Base-by-base conservation (phyloP, 805 yeast species). In the Ogataea dorogensis region DNA sequence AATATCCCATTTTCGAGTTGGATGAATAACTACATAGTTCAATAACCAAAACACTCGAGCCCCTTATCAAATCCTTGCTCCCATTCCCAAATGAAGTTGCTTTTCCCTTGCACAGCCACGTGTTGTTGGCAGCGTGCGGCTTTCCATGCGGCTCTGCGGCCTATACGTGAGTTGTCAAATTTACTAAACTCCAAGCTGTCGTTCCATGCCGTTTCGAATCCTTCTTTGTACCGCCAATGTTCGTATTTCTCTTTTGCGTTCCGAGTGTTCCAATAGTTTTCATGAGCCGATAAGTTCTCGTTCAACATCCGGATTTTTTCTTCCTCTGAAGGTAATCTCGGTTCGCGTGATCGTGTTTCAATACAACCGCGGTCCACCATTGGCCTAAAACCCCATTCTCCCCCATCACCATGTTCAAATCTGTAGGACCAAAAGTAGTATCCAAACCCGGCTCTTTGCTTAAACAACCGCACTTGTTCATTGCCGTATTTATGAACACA, bases 311-410 rank as follows among this genome's bases (percentile, higher is more conserved):
- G 60, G n/a, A 73, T 67, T 40, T 72, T 65, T 8, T 61, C 63
- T 5, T 61, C 53, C 14, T 67, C 59, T 15, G 57, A 59, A 1
- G 82, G 81, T 1, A 64, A 28, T 3, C 48, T 40, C 5, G 28
- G 24, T 2, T 35, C 38, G 0, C 50, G 44, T 7, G 32, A 11
- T 26, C 70, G 42, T 11, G 56, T 38, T 5, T 77, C 73, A 16
- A 79, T 58, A 7, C 79, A 74, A 1, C 86, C 87, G 34, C 64
- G 62, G 15, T 81, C 78, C 14, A 71, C 65, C 88, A 85, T 86
- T 23, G 87, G 84, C 16, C 72, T 70, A 61, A 86, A 81, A 32
- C 93, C 97, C 98, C 98, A 91, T 63, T 87, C 97, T 11, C 98
- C 98, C 27, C 97, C 97, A 53, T 81, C 82, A 2, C 97, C 97